Conservation (phyloP, 2,329 filamentous ascomycete species). For the Ceratocystis alfenasii region DNA sequence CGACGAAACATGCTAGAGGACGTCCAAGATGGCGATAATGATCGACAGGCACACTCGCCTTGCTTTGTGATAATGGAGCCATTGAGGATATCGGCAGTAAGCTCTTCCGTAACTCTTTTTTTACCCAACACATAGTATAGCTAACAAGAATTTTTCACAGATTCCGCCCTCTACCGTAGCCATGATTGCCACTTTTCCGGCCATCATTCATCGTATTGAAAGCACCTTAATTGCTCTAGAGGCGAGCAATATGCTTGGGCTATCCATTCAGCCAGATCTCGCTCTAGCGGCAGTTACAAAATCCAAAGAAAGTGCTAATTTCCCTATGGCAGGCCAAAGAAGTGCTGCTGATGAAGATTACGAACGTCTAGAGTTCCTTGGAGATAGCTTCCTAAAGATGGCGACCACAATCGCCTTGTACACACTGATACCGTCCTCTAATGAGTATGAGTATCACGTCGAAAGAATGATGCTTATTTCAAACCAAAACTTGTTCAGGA, state of each 20-base stretch:
- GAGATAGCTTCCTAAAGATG: conserved; percentile 92
- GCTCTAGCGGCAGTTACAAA: conserved; percentile 89
- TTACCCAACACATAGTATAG: background rate
- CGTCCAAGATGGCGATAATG: conserved; percentile 41
- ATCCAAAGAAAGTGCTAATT: conserved; percentile 72
- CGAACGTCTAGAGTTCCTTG: conserved; percentile 84
- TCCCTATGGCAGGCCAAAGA: conserved; percentile 53
- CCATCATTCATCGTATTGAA: conserved; percentile 74
- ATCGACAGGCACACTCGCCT: conserved; percentile 29
- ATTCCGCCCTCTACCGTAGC: conserved; percentile 57
- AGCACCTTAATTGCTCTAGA: conserved; percentile 70
- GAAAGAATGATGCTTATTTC: conserved; percentile 83
- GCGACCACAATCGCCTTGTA: conserved; percentile 82
- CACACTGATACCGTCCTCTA: conserved; percentile 59
- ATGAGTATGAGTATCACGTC: conserved; percentile 81
- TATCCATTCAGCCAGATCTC: conserved; percentile 53
- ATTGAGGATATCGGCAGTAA: conserved; percentile 61
- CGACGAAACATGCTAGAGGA: conserved; percentile 77
- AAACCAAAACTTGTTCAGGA: conserved; percentile 79
- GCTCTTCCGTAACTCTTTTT: conserved; percentile 27
- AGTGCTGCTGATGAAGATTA: conserved; percentile 92
- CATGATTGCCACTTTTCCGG: conserved; percentile 65
- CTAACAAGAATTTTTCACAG: conserved; percentile 32
- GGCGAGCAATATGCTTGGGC: conserved; percentile 51
- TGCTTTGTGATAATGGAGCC: conserved; percentile 68